Percentiles rank a stretch among this genome's conserved stretches.
phyloP scores from a whole-genome alignment of 2,329 filamentous ascomycete genomes.

The Nemania sp. region DNA sequence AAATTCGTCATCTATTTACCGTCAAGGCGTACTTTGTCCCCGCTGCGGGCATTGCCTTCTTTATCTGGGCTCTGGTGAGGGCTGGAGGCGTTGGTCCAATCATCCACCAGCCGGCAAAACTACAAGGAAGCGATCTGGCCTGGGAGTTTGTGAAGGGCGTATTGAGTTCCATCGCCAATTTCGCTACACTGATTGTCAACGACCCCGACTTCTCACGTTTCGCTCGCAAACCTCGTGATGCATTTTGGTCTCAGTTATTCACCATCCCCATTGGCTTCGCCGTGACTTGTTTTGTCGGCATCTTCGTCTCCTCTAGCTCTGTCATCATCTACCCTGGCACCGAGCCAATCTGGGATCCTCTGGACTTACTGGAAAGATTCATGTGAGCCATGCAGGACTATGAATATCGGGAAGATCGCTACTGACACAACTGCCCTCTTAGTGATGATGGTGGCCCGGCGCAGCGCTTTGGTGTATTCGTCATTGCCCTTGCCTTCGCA shows the following conservation, averaged over 20 bases:
- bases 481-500: constrained; percentile 72
- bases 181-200: constrained; percentile 83
- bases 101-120: constrained; percentile 66
- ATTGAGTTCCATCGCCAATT: constrained; percentile 90
- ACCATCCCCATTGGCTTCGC: constrained; percentile 73
- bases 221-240: constrained; percentile 73
- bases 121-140: constrained; percentile 69
- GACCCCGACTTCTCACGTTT: constrained; percentile 87
- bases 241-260: constrained; percentile 78
- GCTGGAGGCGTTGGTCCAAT: constrained; percentile 86
- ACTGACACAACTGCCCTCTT: constrained; percentile 5
- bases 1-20: constrained; percentile 88
- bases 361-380: constrained; percentile 68
- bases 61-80: constrained; percentile 83
- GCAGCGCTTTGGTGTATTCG: constrained; percentile 75
- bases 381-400: constrained; percentile 44
- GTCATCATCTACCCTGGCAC: constrained; percentile 66
- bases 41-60: constrained; percentile 79
- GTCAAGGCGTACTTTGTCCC: constrained; percentile 87
- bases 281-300: constrained; percentile 83
- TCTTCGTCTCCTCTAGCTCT: constrained; percentile 75
- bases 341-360: constrained; percentile 73
- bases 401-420: background rate
- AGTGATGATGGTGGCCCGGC: constrained; percentile 66
- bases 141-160: constrained; percentile 86